These are phyloP conservation scores for Ceratocystis variospora DNA, from an alignment of 2,329 filamentous ascomycete species.

Conservation along the genomic window DNA sequence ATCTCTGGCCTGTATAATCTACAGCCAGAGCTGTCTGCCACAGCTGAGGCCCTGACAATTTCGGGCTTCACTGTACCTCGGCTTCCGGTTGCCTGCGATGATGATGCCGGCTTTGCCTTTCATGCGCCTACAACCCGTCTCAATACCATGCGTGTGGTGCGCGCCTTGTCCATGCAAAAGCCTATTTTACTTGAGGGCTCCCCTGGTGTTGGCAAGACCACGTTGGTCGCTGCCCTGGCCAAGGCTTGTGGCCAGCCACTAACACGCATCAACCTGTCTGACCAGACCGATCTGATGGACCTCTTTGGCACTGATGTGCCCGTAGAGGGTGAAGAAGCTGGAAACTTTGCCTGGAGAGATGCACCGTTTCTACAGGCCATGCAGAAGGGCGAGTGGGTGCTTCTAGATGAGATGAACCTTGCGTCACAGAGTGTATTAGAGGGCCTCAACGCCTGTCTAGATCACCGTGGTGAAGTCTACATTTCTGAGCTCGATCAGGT, in stretches of 20 bases:
- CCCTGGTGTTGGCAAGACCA: constrained; percentile 97
- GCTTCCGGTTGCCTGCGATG: constrained; percentile 29
- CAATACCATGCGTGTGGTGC: constrained; percentile 81
- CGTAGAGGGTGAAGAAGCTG: constrained; percentile 79
- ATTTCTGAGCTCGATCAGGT: constrained; percentile 89
- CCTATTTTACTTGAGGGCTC: constrained; percentile 91
- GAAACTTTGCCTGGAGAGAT: constrained; percentile 89
- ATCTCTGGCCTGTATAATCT: constrained; percentile 51
- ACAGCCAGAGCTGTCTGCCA: constrained; percentile 45
- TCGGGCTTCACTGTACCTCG: constrained; percentile 59
- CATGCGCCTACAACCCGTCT: constrained; percentile 77
- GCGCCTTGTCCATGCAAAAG: constrained; percentile 77
- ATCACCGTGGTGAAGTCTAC: constrained; percentile 91
- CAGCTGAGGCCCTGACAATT: constrained; percentile 43
- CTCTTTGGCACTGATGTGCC: constrained; percentile 94
- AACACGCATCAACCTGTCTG: constrained; percentile 90
- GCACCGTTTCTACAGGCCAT: constrained; percentile 91
- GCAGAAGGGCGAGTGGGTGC: constrained; percentile 92
- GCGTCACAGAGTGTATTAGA: constrained; percentile 94
- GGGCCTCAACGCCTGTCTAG: constrained; percentile 88
- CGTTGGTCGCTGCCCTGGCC: constrained; percentile 74
- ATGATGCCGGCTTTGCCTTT: constrained; percentile 50
- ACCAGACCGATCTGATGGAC: constrained; percentile 96
- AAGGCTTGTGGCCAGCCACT: constrained; percentile 65
- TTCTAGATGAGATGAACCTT: constrained; percentile 97